phyloP scores from a whole-genome alignment of 2,329 filamentous ascomycete species.

The Paecilomyces sp. region DNA sequence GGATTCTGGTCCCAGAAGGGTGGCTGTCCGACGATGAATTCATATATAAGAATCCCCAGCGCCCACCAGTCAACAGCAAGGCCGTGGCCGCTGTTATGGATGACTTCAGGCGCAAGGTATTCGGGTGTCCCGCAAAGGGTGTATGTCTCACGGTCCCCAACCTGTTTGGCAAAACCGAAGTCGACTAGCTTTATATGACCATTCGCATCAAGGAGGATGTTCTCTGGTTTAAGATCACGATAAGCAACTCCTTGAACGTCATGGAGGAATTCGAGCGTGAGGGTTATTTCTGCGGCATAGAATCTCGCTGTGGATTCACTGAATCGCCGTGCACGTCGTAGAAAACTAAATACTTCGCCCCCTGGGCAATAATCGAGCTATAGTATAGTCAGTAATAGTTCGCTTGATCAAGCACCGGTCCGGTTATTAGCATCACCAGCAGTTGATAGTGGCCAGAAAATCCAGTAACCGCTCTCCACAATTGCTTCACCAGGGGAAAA shows the following conservation, averaged over 20 bases:
- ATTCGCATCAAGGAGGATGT: conserved; percentile 58
- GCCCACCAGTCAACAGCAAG: conserved; percentile 65
- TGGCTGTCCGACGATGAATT: conserved; percentile 60
- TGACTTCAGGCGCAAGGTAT: conserved; percentile 61
- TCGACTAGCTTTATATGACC: conserved; percentile 61
- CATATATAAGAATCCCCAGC: conserved; percentile 59
- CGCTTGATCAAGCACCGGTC: neutral
- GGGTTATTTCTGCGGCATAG: conserved; percentile 59
- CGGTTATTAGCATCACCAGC: neutral
- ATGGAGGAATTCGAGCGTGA: conserved; percentile 59
- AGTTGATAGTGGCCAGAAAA: neutral
- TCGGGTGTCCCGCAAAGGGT: conserved; percentile 62
- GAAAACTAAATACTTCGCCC: conserved; percentile 60
- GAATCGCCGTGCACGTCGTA: conserved; percentile 55
- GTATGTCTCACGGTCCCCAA: conserved; percentile 52
- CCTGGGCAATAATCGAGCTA: conserved; percentile 61
- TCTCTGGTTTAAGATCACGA: conserved; percentile 60
- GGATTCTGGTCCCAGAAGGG: conserved; percentile 64
- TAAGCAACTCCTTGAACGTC: conserved; percentile 59
- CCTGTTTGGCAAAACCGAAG: conserved; percentile 62
- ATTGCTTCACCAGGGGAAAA: neutral
- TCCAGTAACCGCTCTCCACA: too few species aligned
- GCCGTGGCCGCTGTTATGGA: conserved; percentile 58
- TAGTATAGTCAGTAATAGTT: conserved; percentile 11
- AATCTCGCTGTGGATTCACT: conserved; percentile 57